Evolutionary conservation across 176 grass and related monocot genomes (phyloP).

Genomic region (Phyllostachys edulis): DNA sequence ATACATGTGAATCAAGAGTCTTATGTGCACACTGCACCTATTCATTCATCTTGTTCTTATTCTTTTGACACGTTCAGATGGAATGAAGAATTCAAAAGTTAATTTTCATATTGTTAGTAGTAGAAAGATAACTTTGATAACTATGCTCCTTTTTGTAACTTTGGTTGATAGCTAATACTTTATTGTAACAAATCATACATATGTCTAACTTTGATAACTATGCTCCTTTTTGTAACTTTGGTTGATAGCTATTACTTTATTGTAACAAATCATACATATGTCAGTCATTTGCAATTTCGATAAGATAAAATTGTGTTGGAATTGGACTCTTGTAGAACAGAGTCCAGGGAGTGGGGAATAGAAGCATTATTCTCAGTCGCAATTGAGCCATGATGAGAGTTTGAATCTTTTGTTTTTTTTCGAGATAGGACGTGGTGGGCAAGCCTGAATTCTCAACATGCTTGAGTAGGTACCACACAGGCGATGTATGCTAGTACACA

Average conservation of each 20-base stretch:
- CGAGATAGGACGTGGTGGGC: neutral
- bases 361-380: neutral
- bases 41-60: neutral
- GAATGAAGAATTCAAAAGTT: neutral
- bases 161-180: neutral
- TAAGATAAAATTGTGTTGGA: neutral
- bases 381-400: neutral
- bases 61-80: neutral
- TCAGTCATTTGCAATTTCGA: neutral
- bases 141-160: neutral
- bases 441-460: neutral
- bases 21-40: neutral
- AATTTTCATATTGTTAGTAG: neutral
- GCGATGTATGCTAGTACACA: neutral
- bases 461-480: neutral
- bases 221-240: neutral
- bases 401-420: neutral
- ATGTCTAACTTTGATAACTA: neutral
- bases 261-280: neutral
- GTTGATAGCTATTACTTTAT: neutral
- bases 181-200: neutral
- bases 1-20: neutral
- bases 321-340: neutral
- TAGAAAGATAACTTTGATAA: neutral
- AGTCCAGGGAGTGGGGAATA: neutral